Conservation (phyloP, 2,329 filamentous ascomycete species). For the Exophiala phaeomuriformis region DNA sequence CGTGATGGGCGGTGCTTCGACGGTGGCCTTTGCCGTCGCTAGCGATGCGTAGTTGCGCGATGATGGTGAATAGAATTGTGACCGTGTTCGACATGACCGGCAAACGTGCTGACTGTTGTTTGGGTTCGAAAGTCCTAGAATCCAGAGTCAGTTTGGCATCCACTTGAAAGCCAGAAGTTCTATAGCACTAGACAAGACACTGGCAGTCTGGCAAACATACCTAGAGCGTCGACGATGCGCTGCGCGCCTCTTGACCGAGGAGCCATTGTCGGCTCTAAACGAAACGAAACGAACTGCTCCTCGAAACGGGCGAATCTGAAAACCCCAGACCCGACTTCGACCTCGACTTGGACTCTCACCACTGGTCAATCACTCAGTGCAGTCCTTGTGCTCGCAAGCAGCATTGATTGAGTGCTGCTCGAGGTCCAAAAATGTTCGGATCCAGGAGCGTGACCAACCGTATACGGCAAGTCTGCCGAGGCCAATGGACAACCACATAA, state of each 20-base stretch:
- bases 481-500: background rate
- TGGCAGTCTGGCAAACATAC: slow-evolving; percentile 8
- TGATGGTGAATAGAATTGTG: slow-evolving; percentile 1
- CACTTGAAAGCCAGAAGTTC: background rate
- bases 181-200: background rate
- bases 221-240: slow-evolving; percentile 15
- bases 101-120: slow-evolving; percentile 20
- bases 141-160: slow-evolving; percentile 7
- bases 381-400: too few relatives aligned
- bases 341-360: too few relatives aligned
- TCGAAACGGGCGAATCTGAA: too few relatives aligned
- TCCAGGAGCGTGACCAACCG: background rate
- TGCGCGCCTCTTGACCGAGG: slow-evolving; percentile 25
- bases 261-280: slow-evolving; percentile 13
- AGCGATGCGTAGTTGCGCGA: slow-evolving; percentile 21
- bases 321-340: too few relatives aligned
- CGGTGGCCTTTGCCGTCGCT: slow-evolving; percentile 14
- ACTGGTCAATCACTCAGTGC: too few relatives aligned
- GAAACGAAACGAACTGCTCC: background rate
- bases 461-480: background rate
- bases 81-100: slow-evolving; percentile 23
- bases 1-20: slow-evolving; percentile 13
- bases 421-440: background rate
- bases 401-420: too few relatives aligned
- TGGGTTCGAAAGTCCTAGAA: slow-evolving; percentile 12